A percentile compares a stretch with the other conserved stretches of the same genome.
phyloP scores from a whole-genome alignment of 805 yeast genomes.

The Candida palmyrensis region DNA sequence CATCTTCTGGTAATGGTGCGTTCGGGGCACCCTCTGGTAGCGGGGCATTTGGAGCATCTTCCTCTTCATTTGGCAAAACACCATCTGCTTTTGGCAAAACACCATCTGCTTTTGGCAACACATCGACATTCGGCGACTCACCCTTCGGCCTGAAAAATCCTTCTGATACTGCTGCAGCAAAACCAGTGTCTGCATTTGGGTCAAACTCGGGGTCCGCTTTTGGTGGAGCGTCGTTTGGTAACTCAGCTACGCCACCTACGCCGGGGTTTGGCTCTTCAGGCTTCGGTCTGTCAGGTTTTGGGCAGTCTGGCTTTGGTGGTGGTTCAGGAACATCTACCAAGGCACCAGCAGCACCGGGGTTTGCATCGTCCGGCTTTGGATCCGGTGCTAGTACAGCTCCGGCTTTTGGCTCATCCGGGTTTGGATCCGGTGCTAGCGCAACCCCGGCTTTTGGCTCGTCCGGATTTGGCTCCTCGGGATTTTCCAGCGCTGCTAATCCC shows the following conservation, averaged over 20 bases:
- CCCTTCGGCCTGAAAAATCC: slow-evolving; percentile 4
- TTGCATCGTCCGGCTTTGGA: slow-evolving; percentile 8
- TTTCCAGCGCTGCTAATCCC: neutral
- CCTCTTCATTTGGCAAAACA: slow-evolving; percentile 5
- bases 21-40: slow-evolving; percentile 5
- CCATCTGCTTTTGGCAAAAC: neutral
- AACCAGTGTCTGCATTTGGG: slow-evolving; percentile 1
- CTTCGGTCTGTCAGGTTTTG: slow-evolving; percentile 8
- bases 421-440: slow-evolving; percentile 5
- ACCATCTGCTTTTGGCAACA: slow-evolving; percentile 11
- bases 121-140: slow-evolving; percentile 12
- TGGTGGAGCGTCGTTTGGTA: slow-evolving; percentile 3
- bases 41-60: slow-evolving; percentile 6
- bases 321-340: no score
- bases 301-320: slow-evolving; percentile 10
- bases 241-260: neutral
- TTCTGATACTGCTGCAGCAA: neutral
- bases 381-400: neutral
- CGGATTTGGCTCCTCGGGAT: slow-evolving; percentile 5
- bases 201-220: slow-evolving; percentile 1
- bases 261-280: slow-evolving; percentile 12
- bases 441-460: slow-evolving; percentile 5
- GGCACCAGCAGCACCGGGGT: slow-evolving; percentile 5
- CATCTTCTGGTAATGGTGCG: slow-evolving; percentile 10
- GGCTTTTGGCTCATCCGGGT: slow-evolving; percentile 6